Base-by-base conservation (phyloP, 805 yeast genomes). In the Yamadazyma scolyti region DNA sequence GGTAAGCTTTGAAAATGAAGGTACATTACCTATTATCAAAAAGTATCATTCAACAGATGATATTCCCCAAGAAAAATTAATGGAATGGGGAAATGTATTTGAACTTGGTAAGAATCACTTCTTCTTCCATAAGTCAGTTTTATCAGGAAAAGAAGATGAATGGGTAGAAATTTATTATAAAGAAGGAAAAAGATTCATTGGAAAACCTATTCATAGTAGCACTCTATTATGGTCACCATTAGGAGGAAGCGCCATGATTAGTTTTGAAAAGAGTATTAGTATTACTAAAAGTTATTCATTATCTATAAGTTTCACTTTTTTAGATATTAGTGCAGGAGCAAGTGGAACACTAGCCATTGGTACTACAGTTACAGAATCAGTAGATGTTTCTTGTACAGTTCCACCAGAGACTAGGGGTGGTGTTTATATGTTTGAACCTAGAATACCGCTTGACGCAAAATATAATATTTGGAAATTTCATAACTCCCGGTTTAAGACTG, bases 121-220 rank as follows among this genome's bases (percentile, higher is more conserved):
- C 8, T 12, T 40, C 17, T 19, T 35, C 7, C 44, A 40, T 18
- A 31, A 32, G 13, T 23, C 41, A 13, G 23, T 25, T 10, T 26
- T 37, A 19, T 13, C 23, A 18, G 36, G 32, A 6, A 12, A 18
- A n/a, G n/a, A n/a, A 7, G 31, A 30, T 27, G 22, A 22, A 11
- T 40, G 44, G 44, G 17, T 40, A 14, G 44, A 40, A 22, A 9
- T 34, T 13, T n/a, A n/a, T n/a, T n/a, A n/a, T n/a, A 20, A 21
- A 21, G 25, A 16, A 6, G n/a, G n/a, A 6, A 23, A 23, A 8
- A 27, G 12, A n/a, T 25, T 12, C 12, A 28, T 13, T 18, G 33
- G 33, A 5, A 17, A 16, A 9, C 37, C 37, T 12, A n/a, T n/a
- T n/a, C n/a, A n/a, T n/a, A n/a, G n/a, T n/a, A n/a, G n/a, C n/a